Evolutionary conservation across 805 yeast species (phyloP).

Genomic region (Suhomyces faveliae): DNA sequence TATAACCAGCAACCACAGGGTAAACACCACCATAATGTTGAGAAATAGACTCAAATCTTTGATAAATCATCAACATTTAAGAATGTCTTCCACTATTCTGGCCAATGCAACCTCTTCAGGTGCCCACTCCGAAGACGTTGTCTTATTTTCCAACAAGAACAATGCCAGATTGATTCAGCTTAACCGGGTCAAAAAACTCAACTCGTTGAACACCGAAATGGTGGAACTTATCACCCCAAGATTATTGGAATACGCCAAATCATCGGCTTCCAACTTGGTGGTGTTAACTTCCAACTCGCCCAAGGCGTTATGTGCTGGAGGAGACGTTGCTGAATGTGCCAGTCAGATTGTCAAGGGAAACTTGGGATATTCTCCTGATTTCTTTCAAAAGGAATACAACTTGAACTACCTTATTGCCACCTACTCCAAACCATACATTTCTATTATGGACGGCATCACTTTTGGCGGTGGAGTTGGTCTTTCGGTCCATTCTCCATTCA

Average conservation of each 20-base stretch:
- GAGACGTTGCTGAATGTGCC: conserved; percentile 86
- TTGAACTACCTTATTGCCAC: conserved; percentile 77
- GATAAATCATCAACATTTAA: conserved; percentile 6
- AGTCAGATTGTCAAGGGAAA: conserved; percentile 50
- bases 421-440: conserved; percentile 83
- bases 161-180: conserved; percentile 71
- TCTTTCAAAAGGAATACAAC: conserved; percentile 79
- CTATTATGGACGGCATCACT: conserved; percentile 86
- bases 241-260: conserved; percentile 71
- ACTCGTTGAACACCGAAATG: conserved; percentile 81
- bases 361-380: conserved; percentile 51
- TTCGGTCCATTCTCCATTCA: conserved; percentile 85
- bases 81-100: conserved; percentile 20
- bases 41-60: conserved; percentile 6
- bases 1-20: not conserved
- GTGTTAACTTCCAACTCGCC: conserved; percentile 65
- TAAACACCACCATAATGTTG: conserved; percentile 8
- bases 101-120: conserved; percentile 5
- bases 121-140: conserved; percentile 47
- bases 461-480: conserved; percentile 99
- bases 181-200: conserved; percentile 79
- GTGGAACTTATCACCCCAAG: conserved; percentile 69
- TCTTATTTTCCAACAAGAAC: conserved; percentile 58
- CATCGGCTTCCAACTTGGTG: conserved; percentile 60
- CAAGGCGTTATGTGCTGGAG: conserved; percentile 91